A percentile compares a stretch with the other conserved stretches of the same genome.
Conservation (phyloP, 148 eudicot species). For the Chenopodium quinoa region DNA sequence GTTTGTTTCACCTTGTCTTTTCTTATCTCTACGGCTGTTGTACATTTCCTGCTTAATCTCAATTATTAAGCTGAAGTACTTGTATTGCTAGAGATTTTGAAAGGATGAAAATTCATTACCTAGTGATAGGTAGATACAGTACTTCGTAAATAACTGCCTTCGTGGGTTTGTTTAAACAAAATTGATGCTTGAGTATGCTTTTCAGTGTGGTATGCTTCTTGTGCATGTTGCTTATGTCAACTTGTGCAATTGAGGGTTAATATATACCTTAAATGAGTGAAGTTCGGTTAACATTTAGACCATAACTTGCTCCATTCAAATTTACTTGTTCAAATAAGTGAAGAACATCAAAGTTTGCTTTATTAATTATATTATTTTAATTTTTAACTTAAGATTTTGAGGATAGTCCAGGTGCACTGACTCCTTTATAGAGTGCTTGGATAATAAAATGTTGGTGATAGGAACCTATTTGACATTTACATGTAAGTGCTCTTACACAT, state of each 20-base stretch:
- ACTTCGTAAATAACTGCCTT: too few species aligned
- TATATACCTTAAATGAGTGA: background rate
- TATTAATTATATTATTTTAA: background rate
- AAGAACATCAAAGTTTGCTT: background rate
- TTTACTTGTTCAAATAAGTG: background rate
- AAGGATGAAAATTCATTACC: background rate
- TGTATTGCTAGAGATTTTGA: background rate
- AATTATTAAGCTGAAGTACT: background rate
- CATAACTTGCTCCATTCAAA: background rate
- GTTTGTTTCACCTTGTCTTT: background rate
- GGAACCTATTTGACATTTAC: background rate
- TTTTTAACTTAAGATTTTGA: background rate
- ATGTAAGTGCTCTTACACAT: background rate
- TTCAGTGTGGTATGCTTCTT: conserved; percentile 1
- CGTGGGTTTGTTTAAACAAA: background rate
- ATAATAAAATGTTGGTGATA: background rate
- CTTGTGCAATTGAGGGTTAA: background rate
- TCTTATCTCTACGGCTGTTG: background rate
- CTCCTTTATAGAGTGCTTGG: background rate
- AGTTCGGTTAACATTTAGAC: background rate
- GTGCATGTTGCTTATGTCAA: background rate
- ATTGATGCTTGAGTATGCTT: background rate
- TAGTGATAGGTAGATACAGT: background rate
- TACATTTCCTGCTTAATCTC: background rate
- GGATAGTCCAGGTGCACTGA: background rate